Conservation (phyloP, 495 filamentous ascomycete genomes). For the Aspergillus nidulans region DNA sequence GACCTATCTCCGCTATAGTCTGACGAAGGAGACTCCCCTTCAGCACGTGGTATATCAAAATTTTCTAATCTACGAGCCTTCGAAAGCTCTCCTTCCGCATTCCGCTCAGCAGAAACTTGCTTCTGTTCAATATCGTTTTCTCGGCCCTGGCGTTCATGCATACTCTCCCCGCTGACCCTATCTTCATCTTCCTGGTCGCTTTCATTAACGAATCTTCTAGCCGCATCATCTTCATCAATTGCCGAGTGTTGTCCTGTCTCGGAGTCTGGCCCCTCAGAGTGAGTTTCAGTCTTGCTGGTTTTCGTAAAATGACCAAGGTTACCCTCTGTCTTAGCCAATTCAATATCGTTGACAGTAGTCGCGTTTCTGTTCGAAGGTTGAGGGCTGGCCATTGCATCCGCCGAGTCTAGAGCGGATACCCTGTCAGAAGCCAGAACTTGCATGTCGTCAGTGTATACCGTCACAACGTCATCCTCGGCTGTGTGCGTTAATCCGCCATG, state of each 20-base stretch:
- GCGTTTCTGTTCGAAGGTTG: not conserved
- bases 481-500: not conserved
- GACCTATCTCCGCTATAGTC: not conserved
- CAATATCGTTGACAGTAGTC: not conserved
- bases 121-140: not conserved
- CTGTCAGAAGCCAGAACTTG: not conserved
- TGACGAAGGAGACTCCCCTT: not conserved
- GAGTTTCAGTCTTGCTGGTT: not conserved
- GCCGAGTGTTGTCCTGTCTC: not conserved
- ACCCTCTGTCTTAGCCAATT: not conserved
- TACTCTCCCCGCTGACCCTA: not conserved
- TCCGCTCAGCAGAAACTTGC: not conserved
- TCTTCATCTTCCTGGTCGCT: not conserved
- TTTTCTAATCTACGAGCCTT: not conserved
- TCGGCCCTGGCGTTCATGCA: not conserved
- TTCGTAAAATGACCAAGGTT: not conserved
- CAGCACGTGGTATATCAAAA: not conserved
- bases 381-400: not conserved
- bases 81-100: not conserved
- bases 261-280: not conserved
- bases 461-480: not conserved
- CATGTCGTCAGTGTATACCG: constrained; percentile 5
- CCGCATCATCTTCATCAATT: constrained; percentile 3
- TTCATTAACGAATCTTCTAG: not conserved
- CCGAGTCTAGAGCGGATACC: not conserved